Base-by-base conservation (phyloP, 2,329 filamentous ascomycete genomes). In the Magnaporthiopsis poae region DNA sequence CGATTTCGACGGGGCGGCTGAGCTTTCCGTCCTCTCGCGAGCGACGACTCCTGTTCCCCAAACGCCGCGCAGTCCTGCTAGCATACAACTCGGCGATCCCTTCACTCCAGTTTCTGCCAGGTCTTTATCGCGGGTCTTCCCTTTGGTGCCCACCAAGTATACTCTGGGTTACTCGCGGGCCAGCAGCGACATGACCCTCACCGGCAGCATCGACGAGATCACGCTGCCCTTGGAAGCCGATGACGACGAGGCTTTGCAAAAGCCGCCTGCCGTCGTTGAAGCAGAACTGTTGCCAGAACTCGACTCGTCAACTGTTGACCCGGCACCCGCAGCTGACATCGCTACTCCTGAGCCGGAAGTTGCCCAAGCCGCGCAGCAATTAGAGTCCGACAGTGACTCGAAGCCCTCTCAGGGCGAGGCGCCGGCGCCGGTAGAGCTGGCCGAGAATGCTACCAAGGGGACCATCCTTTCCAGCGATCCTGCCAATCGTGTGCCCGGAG, bases 101-200 rank as follows among this genome's bases (percentile, higher is more conserved):
- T 56, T 56, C n/a, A n/a, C 18, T 56, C 18, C 46, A 1, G 39
- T 46, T 18, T 25, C 56, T 52, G 63, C 46, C 35, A 21, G 46
- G 61, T 2, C 65, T 27, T 1, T 21, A 21, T 25, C 46, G 46
- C 66, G 66, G 29, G 31, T 66, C 31, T 68, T 68, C 36, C 67
- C 67, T 18, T 36, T 68, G n/a, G 56, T 68, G 25, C 67, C 67
- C 25, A 5, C 18, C 5, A 62, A 56, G 18, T 68, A 66, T 56
- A 64, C 56, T 18, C 61, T 60, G 2, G 56, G 56, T 5, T 29
- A 33, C 35, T 35, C 65, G 36, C 62, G 65, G 18, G 25, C 36
- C 13, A 66, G 59, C 36, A 64, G 52, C 62, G 64, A 60, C 27
- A 63, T 60, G 64, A 60, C 66, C 12, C 36, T 66, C 62, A 31